Evolutionary conservation across 192 early-diverging fungal genomes (phyloP).

Genomic region (Podila minutissima): DNA sequence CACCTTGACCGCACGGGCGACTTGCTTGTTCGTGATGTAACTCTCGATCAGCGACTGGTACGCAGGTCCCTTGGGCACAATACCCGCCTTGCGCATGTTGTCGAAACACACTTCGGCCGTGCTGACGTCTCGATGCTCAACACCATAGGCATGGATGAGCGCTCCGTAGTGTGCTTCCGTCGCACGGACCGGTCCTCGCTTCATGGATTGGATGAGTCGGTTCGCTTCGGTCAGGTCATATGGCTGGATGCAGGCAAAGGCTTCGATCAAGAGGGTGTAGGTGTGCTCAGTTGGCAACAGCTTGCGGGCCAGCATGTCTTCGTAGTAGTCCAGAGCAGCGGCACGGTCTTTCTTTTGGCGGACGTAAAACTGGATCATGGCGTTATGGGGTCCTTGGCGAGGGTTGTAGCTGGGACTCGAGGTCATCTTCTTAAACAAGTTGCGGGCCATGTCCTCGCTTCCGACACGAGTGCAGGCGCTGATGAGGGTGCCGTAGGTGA

Average conservation of each 20-base stretch:
- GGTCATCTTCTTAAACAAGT: conserved; percentile 60
- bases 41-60: conserved; percentile 68
- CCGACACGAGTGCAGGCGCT: conserved; percentile 64
- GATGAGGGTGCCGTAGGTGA: conserved; percentile 68
- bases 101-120: conserved; percentile 55
- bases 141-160: conserved; percentile 65
- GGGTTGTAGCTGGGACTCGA: conserved; percentile 55
- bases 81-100: conserved; percentile 40
- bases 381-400: conserved; percentile 63
- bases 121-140: conserved; percentile 56
- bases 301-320: conserved; percentile 49
- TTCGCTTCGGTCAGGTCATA: conserved; percentile 66
- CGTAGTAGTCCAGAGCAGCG: conserved; percentile 59
- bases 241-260: conserved; percentile 61
- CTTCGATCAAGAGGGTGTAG: conserved; percentile 65
- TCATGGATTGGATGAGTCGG: conserved; percentile 55
- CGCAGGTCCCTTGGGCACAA: conserved; percentile 57
- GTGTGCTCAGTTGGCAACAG: conserved; percentile 64
- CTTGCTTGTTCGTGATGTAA: conserved; percentile 54
- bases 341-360: conserved; percentile 61
- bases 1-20: conserved; percentile 55
- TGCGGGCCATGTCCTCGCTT: conserved; percentile 58
- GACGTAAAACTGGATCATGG: conserved; percentile 72
- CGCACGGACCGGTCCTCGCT: conserved; percentile 49
- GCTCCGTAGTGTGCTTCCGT: conserved; percentile 62